Percentiles rank a stretch among this genome's conserved stretches.
Evolutionary conservation across 1,139 yeast species (phyloP).

Genomic region (Kurtzmaniella quercitrusa): DNA sequence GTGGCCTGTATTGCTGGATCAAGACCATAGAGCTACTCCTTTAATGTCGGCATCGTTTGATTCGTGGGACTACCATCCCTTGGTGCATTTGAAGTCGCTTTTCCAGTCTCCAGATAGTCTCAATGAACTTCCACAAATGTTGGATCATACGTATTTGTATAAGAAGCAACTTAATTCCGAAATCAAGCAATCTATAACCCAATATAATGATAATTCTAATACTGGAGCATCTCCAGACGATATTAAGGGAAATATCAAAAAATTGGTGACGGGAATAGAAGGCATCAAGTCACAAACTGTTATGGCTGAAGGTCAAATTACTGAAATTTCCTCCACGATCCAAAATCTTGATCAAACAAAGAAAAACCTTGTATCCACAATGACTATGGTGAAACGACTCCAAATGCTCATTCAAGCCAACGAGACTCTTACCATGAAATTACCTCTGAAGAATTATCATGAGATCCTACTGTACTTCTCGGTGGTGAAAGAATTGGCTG

Average conservation of each 20-base stretch:
- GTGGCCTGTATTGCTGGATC: too few relatives aligned
- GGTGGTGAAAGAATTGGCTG: slow-evolving; percentile 75
- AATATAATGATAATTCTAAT: slow-evolving; percentile 21
- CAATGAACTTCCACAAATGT: slow-evolving; percentile 42
- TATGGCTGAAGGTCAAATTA: slow-evolving; percentile 59
- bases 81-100: slow-evolving; percentile 30
- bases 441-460: slow-evolving; percentile 48
- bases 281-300: slow-evolving; percentile 26
- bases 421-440: slow-evolving; percentile 52
- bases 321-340: slow-evolving; percentile 71
- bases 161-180: slow-evolving; percentile 42
- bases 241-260: slow-evolving; percentile 41
- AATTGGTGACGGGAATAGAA: slow-evolving; percentile 37
- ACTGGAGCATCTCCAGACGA: slow-evolving; percentile 16
- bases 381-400: slow-evolving; percentile 81
- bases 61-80: slow-evolving; percentile 26
- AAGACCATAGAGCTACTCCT: too few relatives aligned
- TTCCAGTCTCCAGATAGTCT: slow-evolving; percentile 43
- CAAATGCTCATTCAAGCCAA: slow-evolving; percentile 85
- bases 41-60: slow-evolving; percentile 12
- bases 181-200: slow-evolving; percentile 28
- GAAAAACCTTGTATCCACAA: slow-evolving; percentile 73
- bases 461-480: slow-evolving; percentile 66
- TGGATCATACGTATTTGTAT: slow-evolving; percentile 38
- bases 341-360: slow-evolving; percentile 77